phyloP scores from a whole-genome alignment of 2,329 filamentous ascomycete species.

The Venturia nashicola region DNA sequence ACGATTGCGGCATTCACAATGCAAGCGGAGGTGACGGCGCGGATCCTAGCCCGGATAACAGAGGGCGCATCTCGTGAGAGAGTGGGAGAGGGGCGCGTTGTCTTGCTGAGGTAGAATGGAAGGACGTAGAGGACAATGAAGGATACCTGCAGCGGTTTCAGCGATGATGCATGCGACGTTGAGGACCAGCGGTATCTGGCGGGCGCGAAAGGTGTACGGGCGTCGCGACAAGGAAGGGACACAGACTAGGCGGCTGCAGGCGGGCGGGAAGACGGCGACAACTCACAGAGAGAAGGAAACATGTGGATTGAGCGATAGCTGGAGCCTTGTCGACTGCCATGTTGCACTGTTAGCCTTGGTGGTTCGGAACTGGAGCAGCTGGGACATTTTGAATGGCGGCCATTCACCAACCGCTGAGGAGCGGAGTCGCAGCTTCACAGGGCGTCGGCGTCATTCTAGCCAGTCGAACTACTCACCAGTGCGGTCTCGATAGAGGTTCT shows the following conservation, averaged over 20 bases:
- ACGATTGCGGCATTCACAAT: constrained; percentile 54
- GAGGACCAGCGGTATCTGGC: not conserved
- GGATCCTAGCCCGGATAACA: constrained; percentile 77
- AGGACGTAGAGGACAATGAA: constrained; percentile 86
- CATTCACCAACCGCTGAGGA: constrained; percentile 4
- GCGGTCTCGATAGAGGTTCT: constrained; percentile 20
- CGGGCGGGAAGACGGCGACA: not conserved
- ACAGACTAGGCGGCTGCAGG: constrained; percentile 1
- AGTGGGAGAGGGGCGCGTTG: constrained; percentile 65
- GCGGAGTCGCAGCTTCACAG: not conserved
- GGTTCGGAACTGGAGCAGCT: not conserved
- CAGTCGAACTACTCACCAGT: constrained; percentile 23
- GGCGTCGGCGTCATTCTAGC: not conserved
- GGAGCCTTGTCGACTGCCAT: constrained; percentile 24
- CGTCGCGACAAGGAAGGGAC: not conserved
- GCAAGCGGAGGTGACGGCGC: constrained; percentile 67
- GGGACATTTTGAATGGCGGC: constrained; percentile 2
- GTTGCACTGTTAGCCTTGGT: constrained; percentile 18
- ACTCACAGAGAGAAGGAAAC: constrained; percentile 24
- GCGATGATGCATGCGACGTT: not conserved
- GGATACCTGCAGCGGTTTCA: constrained; percentile 40
- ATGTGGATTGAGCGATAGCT: constrained; percentile 21
- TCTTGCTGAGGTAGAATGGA: constrained; percentile 74
- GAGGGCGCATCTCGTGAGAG: constrained; percentile 79
- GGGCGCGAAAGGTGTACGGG: not conserved